These are phyloP conservation scores for Erodium moschatum DNA, from an alignment of 441 rosid species.

Conservation along the genomic window DNA sequence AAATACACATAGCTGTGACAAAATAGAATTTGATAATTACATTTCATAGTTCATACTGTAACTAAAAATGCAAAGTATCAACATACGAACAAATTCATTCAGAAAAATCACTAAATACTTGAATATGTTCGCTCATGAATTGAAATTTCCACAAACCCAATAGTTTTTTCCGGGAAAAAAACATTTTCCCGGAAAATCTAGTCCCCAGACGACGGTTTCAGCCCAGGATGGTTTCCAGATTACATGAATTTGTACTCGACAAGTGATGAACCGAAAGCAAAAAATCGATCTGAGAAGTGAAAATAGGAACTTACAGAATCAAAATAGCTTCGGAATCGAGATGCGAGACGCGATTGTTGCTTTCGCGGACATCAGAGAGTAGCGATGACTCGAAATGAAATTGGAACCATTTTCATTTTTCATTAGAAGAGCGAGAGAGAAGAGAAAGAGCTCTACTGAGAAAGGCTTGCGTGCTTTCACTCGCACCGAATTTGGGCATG, in stretches of 20 bases:
- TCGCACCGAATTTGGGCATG: too few relatives aligned
- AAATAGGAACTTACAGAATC: neutral
- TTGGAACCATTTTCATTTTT: neutral
- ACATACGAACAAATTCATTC: neutral
- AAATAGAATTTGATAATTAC: neutral
- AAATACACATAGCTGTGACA: neutral
- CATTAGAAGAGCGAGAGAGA: too few relatives aligned
- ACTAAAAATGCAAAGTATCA: neutral
- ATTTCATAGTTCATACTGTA: neutral
- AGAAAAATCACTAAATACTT: neutral
- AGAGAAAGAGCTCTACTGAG: too few relatives aligned
- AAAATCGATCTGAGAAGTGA: neutral
- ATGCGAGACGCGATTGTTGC: neutral
- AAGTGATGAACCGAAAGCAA: neutral
- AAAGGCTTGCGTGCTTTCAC: too few relatives aligned
- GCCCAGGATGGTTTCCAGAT: neutral
- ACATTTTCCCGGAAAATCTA: neutral
- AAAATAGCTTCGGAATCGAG: neutral
- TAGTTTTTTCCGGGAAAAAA: neutral
- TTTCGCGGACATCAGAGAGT: neutral
- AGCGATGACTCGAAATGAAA: neutral
- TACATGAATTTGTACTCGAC: neutral
- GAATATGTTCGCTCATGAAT: neutral
- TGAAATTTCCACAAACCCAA: neutral
- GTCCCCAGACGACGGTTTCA: neutral